These are phyloP conservation scores for Croton setiger DNA, from an alignment of 441 rosid genomes.

Conservation along the genomic window DNA sequence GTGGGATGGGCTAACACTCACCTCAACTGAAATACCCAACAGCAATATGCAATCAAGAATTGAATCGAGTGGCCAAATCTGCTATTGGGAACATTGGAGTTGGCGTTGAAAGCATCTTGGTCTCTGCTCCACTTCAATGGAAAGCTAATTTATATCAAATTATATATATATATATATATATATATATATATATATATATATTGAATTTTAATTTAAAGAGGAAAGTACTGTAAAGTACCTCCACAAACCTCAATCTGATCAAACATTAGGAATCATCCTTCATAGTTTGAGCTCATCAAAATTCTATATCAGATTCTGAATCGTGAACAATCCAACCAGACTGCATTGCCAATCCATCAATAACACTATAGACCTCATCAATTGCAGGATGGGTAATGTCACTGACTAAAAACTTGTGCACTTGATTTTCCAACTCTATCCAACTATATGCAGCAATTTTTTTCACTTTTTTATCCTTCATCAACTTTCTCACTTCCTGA, in stretches of 20 bases:
- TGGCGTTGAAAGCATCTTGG: too few species aligned
- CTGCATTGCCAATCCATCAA: slow-evolving; percentile 9
- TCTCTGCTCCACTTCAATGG: too few species aligned
- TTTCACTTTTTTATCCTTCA: slow-evolving; percentile 9
- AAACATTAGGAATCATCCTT: neutral
- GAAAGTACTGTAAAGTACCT: too few species aligned
- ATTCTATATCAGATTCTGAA: neutral
- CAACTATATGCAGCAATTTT: slow-evolving; percentile 10
- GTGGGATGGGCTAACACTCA: too few species aligned
- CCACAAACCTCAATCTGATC: neutral
- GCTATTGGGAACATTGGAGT: too few species aligned
- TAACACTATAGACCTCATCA: neutral
- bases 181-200: too few species aligned
- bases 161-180: too few species aligned
- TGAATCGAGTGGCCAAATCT: too few species aligned
- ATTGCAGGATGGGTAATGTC: neutral
- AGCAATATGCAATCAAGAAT: too few species aligned
- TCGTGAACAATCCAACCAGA: neutral
- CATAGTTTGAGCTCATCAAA: neutral
- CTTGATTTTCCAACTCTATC: slow-evolving; percentile 15
- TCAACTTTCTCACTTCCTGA: neutral
- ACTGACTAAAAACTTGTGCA: neutral
- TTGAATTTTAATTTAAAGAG: too few species aligned
- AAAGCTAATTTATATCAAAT: too few species aligned
- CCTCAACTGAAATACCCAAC: too few species aligned